Conservation (phyloP, 148 eudicot species). For the Rhododendron kiyosumense region DNA sequence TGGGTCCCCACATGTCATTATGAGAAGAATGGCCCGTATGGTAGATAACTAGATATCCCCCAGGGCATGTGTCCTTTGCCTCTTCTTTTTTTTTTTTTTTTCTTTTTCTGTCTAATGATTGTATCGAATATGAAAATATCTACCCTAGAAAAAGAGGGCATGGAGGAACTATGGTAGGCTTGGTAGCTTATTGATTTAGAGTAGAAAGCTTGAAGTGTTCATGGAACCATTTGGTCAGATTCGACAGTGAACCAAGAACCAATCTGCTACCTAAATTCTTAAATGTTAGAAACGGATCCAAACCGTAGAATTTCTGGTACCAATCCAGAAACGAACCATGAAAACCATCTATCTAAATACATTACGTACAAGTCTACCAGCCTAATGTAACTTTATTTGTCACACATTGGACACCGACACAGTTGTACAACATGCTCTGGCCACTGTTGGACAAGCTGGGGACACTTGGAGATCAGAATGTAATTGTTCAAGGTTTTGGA, state of each 20-base stretch:
- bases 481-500: background rate
- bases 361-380: background rate
- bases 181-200: background rate
- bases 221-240: background rate
- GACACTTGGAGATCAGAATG: background rate
- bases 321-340: background rate
- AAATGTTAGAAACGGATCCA: background rate
- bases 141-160: background rate
- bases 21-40: background rate
- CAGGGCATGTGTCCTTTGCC: background rate
- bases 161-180: background rate
- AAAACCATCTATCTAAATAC: background rate
- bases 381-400: background rate
- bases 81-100: background rate
- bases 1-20: background rate
- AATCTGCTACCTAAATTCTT: background rate
- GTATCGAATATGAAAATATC: background rate
- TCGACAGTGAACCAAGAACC: background rate
- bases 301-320: background rate
- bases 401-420: background rate
- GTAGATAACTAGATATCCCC: background rate
- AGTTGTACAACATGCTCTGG: background rate
- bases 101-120: background rate
- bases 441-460: background rate
- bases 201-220: background rate